Conservation (phyloP, 805 yeast genomes). For the Cyberlindnera mycetangii region DNA sequence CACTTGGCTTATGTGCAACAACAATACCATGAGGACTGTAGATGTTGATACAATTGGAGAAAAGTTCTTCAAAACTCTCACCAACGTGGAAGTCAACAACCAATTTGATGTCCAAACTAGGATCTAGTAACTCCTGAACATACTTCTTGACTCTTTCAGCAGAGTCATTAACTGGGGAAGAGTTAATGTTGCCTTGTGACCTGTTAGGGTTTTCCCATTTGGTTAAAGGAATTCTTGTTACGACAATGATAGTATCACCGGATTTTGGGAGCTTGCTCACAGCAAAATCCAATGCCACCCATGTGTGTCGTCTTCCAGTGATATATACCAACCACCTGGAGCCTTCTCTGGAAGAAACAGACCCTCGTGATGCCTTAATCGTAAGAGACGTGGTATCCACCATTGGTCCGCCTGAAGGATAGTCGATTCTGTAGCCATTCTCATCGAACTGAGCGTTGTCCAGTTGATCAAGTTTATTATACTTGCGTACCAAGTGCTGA, state of each 20-base stretch:
- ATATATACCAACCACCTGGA: conserved; percentile 47
- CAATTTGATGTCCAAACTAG: conserved; percentile 28
- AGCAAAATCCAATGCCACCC: conserved; percentile 80
- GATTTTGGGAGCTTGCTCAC: conserved; percentile 50
- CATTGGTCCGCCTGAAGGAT: conserved; percentile 22
- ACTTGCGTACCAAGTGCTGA: background rate
- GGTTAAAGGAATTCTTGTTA: conserved; percentile 44
- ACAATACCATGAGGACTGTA: conserved; percentile 60
- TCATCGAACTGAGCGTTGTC: conserved; percentile 1
- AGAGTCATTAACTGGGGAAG: conserved; percentile 1
- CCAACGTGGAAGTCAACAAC: conserved; percentile 63
- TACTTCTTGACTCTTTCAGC: conserved; percentile 33
- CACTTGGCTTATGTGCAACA: conserved; percentile 50
- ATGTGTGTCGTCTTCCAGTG: conserved; percentile 70
- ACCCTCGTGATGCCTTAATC: background rate
- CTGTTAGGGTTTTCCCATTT: background rate
- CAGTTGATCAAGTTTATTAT: background rate
- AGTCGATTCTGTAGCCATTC: conserved; percentile 22
- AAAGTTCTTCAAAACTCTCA: conserved; percentile 45
- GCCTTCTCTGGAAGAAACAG: background rate
- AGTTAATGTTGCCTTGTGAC: background rate
- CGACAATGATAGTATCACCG: conserved; percentile 66
- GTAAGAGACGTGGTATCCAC: conserved; percentile 18
- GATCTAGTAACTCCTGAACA: conserved; percentile 29
- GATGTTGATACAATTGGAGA: conserved; percentile 56